Base-by-base conservation (phyloP, 208 protist species). In the Herpetomonas tarakana region DNA sequence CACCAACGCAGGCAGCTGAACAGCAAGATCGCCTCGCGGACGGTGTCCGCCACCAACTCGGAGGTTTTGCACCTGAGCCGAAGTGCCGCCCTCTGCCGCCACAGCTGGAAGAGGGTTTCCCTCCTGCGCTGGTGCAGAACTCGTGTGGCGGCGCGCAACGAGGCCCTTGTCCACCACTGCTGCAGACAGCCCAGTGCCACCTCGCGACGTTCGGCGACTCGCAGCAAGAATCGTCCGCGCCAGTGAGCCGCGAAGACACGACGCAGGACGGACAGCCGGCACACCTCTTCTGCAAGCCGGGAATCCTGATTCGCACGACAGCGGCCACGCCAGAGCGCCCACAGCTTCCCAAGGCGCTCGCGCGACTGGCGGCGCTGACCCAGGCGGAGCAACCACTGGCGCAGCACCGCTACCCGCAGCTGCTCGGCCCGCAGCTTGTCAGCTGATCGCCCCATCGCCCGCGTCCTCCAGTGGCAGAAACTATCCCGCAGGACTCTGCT, bases 21-120 rank as follows among this genome's bases (percentile, higher is more conserved):
- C n/a, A 86, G 68, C 25, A 86, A 50, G 3, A 83, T 73, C 18
- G 84, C 79, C 45, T 95, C 85, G 7, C 75, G 73, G 19, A 92
- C 58, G 14, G 81, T 86, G 30, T 82, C 83, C 0, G 85, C 85
- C n/a, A 92, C 52, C 19, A 75, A 72, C 38, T 76, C 38, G 19
- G 68, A 47, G 1, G 56, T 46, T 18, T 59, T 65, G 1, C 52
- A 22, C 2, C 65, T 21, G 7, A 44, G 62, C n/a, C 41, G 49
- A 16, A 44, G 24, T 18, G n/a, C 45, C 2, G 35, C 46, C 7
- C 64, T 38, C 25, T 52, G 24, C 1, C 35, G 22, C 64, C 54
- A 66, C 2, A 22, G 27, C 2, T 26, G 22, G 51, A 74, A 68
- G 2, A 62, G 46, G 0, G 35, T 22, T 7, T 16, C 31, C 1